These are phyloP conservation scores for Cryptococcus sp. DNA, from an alignment of 1,284 basidiomycete genomes.

Conservation along the genomic window DNA sequence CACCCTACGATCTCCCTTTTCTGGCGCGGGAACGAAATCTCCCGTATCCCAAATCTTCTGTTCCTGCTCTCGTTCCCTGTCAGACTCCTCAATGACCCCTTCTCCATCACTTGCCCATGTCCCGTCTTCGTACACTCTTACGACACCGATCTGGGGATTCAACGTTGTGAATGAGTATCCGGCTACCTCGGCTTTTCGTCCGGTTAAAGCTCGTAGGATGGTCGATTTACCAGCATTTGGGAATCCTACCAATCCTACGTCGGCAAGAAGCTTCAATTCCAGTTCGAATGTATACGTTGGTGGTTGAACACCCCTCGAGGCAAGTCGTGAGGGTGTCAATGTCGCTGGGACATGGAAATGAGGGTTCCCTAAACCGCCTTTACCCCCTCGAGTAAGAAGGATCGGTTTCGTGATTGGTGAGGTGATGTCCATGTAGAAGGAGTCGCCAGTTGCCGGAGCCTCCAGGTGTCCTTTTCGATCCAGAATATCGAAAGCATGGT, in stretches of 20 bases:
- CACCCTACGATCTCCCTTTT: slow-evolving; percentile 2
- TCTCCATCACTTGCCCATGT: slow-evolving; percentile 54
- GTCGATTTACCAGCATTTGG: slow-evolving; percentile 85
- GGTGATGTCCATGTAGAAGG: slow-evolving; percentile 59
- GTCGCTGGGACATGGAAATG: slow-evolving; percentile 60
- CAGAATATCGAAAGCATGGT: slow-evolving; percentile 64
- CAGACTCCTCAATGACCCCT: slow-evolving; percentile 66
- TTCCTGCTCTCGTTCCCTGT: slow-evolving; percentile 57
- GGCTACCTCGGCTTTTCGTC: slow-evolving; percentile 81
- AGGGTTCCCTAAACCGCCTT: slow-evolving; percentile 85
- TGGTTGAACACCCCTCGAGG: slow-evolving; percentile 72
- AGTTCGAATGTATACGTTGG: slow-evolving; percentile 76
- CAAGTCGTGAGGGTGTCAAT: slow-evolving; percentile 67
- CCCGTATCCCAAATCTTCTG: slow-evolving; percentile 31
- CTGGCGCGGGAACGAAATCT: slow-evolving; percentile 25
- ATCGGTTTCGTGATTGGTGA: slow-evolving; percentile 55
- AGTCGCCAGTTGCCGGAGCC: slow-evolving; percentile 17
- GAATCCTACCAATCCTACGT: slow-evolving; percentile 91
- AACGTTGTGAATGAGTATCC: slow-evolving; percentile 92
- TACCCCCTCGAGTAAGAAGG: slow-evolving; percentile 72
- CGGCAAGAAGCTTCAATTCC: slow-evolving; percentile 92
- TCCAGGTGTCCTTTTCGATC: slow-evolving; percentile 59
- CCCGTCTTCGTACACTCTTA: slow-evolving; percentile 76
- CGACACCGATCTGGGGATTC: slow-evolving; percentile 91
- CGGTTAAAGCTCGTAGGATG: slow-evolving; percentile 81